Evolutionary conservation across 192 early-diverging fungal genomes (phyloP).

Genomic region (Coemansia sp.): DNA sequence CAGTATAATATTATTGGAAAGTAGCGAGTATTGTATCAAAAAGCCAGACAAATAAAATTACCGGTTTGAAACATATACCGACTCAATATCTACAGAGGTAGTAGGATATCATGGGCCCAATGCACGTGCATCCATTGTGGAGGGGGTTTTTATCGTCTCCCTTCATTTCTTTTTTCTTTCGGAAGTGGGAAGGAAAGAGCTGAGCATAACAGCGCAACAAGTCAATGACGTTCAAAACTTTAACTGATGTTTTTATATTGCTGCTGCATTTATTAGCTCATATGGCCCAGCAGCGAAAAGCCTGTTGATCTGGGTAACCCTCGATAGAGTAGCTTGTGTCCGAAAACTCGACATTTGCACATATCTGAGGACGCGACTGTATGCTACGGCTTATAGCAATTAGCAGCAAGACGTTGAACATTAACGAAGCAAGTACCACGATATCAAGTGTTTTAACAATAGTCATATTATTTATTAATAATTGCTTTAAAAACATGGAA

Average conservation of each 20-base stretch:
- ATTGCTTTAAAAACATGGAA: too few relatives aligned
- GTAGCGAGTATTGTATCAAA: neutral
- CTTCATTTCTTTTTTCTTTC: too few relatives aligned
- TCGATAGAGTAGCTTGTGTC: conserved; percentile 26
- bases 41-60: neutral
- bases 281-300: conserved; percentile 23
- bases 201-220: too few relatives aligned
- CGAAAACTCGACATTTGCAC: conserved; percentile 22
- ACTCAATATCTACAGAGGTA: too few relatives aligned
- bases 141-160: too few relatives aligned
- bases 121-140: too few relatives aligned
- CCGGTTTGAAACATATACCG: neutral
- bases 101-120: too few relatives aligned
- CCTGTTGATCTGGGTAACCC: neutral
- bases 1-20: neutral
- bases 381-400: conserved; percentile 21
- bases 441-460: conserved; percentile 24
- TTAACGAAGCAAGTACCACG: conserved; percentile 29
- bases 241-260: too few relatives aligned
- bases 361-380: conserved; percentile 12
- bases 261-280: neutral
- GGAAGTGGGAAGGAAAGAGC: too few relatives aligned
- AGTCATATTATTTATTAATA: conserved; percentile 15
- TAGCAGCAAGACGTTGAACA: conserved; percentile 34
- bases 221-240: too few relatives aligned